Conservation (phyloP, 2,329 filamentous ascomycete genomes). For the Zymoseptoria crescenta region DNA sequence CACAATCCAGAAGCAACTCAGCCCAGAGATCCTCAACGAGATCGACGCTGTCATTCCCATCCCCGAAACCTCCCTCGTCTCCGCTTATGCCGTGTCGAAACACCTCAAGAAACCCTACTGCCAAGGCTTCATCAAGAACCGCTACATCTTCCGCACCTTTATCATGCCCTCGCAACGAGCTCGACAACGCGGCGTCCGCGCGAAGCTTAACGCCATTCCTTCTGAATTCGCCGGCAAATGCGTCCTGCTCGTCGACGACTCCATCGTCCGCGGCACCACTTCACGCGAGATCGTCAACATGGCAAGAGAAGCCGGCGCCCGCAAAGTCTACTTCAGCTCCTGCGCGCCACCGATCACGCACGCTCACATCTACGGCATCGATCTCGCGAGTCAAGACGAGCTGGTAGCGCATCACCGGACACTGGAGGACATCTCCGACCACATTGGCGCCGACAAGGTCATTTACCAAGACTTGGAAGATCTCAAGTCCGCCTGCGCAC, state of each 20-base stretch:
- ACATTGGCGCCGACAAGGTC: slow-evolving; percentile 67
- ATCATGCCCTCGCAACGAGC: slow-evolving; percentile 77
- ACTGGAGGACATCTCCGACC: slow-evolving; percentile 52
- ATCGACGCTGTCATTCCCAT: slow-evolving; percentile 83
- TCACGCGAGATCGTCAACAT: slow-evolving; percentile 72
- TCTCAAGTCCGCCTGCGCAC: slow-evolving; percentile 69
- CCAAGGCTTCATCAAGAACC: slow-evolving; percentile 81
- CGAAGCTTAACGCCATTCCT: slow-evolving; percentile 81
- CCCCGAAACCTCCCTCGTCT: slow-evolving; percentile 74
- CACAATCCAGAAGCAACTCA: slow-evolving; percentile 59
- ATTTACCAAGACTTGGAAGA: slow-evolving; percentile 72
- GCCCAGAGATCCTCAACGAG: slow-evolving; percentile 60
- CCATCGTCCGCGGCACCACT: slow-evolving; percentile 80
- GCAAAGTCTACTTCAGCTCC: slow-evolving; percentile 72
- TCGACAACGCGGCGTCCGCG: slow-evolving; percentile 75
- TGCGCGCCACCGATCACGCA: slow-evolving; percentile 75
- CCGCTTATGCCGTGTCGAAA: slow-evolving; percentile 68
- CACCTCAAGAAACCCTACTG: slow-evolving; percentile 68
- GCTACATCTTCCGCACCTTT: slow-evolving; percentile 81
- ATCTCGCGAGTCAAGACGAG: slow-evolving; percentile 63
- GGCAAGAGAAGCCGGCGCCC: slow-evolving; percentile 76
- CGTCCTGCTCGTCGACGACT: slow-evolving; percentile 81
- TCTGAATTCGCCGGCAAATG: slow-evolving; percentile 75
- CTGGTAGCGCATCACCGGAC: slow-evolving; percentile 63
- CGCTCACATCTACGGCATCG: slow-evolving; percentile 80